phyloP scores from a whole-genome alignment of 495 filamentous ascomycete species.

The Aspergillus indologenus region DNA sequence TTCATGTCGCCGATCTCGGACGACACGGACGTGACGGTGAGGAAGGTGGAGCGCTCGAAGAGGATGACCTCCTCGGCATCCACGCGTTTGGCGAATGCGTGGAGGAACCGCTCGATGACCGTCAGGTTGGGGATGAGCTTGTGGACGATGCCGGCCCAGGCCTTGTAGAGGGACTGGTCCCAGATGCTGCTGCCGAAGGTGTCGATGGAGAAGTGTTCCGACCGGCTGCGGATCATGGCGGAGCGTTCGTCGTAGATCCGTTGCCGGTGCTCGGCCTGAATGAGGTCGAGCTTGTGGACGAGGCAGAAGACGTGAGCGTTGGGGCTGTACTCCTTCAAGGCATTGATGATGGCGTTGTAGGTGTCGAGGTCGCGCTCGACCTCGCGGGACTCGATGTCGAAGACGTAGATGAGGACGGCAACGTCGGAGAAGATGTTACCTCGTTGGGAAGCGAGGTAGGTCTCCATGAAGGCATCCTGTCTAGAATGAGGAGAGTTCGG shows the following conservation, averaged over 20 bases:
- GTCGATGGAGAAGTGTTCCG: slow-evolving; percentile 64
- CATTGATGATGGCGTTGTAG: slow-evolving; percentile 81
- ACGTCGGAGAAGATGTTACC: slow-evolving; percentile 95
- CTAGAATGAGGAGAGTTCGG: slow-evolving; percentile 26
- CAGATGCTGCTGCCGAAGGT: slow-evolving; percentile 94
- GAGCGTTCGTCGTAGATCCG: slow-evolving; percentile 78
- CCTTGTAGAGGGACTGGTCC: slow-evolving; percentile 97
- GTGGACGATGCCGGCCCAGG: slow-evolving; percentile 96
- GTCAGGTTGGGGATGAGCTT: slow-evolving; percentile 88
- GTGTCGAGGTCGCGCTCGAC: slow-evolving; percentile 86
- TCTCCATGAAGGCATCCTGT: slow-evolving; percentile 98
- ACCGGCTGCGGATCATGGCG: slow-evolving; percentile 67
- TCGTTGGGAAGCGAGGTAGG: slow-evolving; percentile 90
- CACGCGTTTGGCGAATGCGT: slow-evolving; percentile 71
- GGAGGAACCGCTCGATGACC: slow-evolving; percentile 82
- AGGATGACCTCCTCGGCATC: slow-evolving; percentile 92
- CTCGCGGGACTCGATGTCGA: slow-evolving; percentile 94
- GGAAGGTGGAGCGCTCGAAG: slow-evolving; percentile 93
- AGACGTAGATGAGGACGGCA: slow-evolving; percentile 97
- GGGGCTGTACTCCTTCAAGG: slow-evolving; percentile 79
- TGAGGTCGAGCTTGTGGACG: slow-evolving; percentile 99
- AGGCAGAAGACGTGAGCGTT: slow-evolving; percentile 84
- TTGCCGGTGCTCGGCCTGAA: slow-evolving; percentile 71
- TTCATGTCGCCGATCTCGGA: slow-evolving; percentile 70
- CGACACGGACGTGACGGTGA: slow-evolving; percentile 84